Conservation (phyloP, 805 yeast genomes). For the Yamadazyma nakazawae region DNA sequence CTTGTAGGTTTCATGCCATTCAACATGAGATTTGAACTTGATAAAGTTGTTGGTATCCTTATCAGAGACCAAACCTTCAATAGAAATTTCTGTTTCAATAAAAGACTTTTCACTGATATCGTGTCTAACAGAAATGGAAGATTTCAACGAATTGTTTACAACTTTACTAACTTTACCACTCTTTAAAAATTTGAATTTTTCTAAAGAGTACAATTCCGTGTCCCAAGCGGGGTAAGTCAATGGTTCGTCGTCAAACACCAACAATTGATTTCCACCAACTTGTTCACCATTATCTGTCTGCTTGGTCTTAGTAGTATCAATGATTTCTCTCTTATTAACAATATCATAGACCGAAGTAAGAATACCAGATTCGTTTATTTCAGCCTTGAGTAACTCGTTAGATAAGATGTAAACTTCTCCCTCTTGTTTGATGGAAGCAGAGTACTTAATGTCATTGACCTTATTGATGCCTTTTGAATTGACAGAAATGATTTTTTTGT, state of each 20-base stretch:
- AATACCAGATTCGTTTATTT: slow-evolving; percentile 49
- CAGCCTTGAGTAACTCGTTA: slow-evolving; percentile 60
- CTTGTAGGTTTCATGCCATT: slow-evolving; percentile 85
- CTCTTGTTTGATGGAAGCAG: slow-evolving; percentile 46
- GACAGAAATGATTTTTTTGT: slow-evolving; percentile 20
- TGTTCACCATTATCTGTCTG: slow-evolving; percentile 33
- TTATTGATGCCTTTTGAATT: slow-evolving; percentile 18
- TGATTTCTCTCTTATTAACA: slow-evolving; percentile 54
- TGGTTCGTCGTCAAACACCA: slow-evolving; percentile 87
- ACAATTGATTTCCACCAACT: slow-evolving; percentile 73
- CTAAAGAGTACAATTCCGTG: slow-evolving; percentile 84
- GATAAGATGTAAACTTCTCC: slow-evolving; percentile 46
- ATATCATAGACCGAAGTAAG: slow-evolving; percentile 64
- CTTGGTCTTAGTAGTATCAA: slow-evolving; percentile 54
- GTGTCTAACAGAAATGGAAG: slow-evolving; percentile 61
- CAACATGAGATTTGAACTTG: slow-evolving; percentile 47
- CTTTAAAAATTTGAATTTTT: slow-evolving; percentile 53
- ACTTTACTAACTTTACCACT: slow-evolving; percentile 39
- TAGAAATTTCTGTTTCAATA: slow-evolving; percentile 65
- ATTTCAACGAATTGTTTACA: slow-evolving; percentile 54
- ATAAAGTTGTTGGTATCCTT: slow-evolving; percentile 28
- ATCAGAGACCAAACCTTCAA: slow-evolving; percentile 52
- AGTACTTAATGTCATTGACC: slow-evolving; percentile 32
- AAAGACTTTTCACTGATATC: slow-evolving; percentile 54
- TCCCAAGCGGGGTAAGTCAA: slow-evolving; percentile 96